Percentiles rank a stretch among this genome's conserved stretches.
These are phyloP conservation scores for Dactylellina parvicollis DNA, from an alignment of 2,329 filamentous ascomycete genomes.

Conservation along the genomic window DNA sequence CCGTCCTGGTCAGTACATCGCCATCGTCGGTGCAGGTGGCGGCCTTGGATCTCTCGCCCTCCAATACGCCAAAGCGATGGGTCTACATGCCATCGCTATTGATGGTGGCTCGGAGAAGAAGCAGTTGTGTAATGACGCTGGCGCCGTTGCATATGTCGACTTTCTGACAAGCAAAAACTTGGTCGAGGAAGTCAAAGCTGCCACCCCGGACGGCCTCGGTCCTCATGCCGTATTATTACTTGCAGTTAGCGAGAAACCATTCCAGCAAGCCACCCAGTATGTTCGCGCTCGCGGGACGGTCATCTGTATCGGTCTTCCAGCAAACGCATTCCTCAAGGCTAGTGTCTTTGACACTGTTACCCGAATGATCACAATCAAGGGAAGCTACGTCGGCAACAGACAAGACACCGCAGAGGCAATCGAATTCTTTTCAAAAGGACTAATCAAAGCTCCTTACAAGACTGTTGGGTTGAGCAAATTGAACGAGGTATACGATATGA, in stretches of 20 bases:
- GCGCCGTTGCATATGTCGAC: slow-evolving; percentile 79
- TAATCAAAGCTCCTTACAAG: slow-evolving; percentile 90
- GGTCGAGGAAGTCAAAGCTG: slow-evolving; percentile 82
- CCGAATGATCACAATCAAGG: slow-evolving; percentile 90
- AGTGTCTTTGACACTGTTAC: slow-evolving; percentile 90
- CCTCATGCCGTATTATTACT: slow-evolving; percentile 88
- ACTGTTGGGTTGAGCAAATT: slow-evolving; percentile 81
- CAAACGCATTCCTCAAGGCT: slow-evolving; percentile 79
- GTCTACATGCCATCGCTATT: slow-evolving; percentile 80
- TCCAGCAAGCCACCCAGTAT: slow-evolving; percentile 92
- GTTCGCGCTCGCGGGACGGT: slow-evolving; percentile 83
- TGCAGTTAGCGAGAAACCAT: slow-evolving; percentile 87
- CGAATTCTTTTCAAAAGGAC: slow-evolving; percentile 84
- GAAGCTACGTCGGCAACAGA: slow-evolving; percentile 92
- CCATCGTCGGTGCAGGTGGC: slow-evolving; percentile 86
- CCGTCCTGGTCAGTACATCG: slow-evolving; percentile 78
- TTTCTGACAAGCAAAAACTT: slow-evolving; percentile 80
- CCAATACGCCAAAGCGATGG: slow-evolving; percentile 93
- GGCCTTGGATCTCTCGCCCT: slow-evolving; percentile 72
- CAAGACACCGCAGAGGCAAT: slow-evolving; percentile 87
- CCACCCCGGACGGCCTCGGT: slow-evolving; percentile 80
- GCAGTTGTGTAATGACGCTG: slow-evolving; percentile 74
- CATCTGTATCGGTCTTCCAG: slow-evolving; percentile 88
- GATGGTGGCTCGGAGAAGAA: slow-evolving; percentile 85
- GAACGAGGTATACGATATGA: slow-evolving; percentile 66